Conservation (phyloP, 2,329 filamentous ascomycete genomes). For the Epichloe baconii region DNA sequence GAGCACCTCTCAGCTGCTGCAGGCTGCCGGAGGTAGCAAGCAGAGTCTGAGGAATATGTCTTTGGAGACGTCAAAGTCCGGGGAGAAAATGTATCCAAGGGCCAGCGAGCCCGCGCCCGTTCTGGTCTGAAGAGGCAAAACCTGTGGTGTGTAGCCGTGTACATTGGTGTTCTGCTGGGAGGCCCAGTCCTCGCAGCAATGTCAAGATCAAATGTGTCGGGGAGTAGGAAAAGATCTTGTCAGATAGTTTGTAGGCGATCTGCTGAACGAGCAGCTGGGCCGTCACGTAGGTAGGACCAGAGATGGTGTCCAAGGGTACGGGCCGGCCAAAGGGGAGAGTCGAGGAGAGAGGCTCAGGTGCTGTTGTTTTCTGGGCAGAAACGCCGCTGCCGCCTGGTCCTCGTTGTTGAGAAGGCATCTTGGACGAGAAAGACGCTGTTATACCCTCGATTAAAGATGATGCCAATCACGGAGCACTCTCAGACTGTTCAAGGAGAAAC, state of each 20-base stretch:
- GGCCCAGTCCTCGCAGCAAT: conserved; percentile 70
- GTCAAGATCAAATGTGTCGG: conserved; percentile 85
- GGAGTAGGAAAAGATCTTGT: conserved; percentile 96
- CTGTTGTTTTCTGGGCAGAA: conserved; percentile 10
- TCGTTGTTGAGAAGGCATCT: conserved; percentile 24
- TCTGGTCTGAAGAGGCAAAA: conserved; percentile 74
- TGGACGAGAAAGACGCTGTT: not conserved
- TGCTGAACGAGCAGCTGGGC: conserved; percentile 92
- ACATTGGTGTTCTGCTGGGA: conserved; percentile 59
- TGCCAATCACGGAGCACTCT: not conserved
- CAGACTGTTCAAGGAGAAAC: not conserved
- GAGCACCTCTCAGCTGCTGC: conserved; percentile 62
- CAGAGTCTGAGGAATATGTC: conserved; percentile 82
- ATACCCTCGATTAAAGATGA: not conserved
- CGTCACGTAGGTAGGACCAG: conserved; percentile 82
- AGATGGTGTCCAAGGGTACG: conserved; percentile 48
- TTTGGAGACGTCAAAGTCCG: conserved; percentile 88
- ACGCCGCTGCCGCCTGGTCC: conserved; percentile 23
- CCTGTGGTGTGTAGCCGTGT: conserved; percentile 64
- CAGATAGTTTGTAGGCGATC: conserved; percentile 85
- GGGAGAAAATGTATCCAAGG: conserved; percentile 93
- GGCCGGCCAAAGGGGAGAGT: conserved; percentile 44
- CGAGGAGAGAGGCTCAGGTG: conserved; percentile 32
- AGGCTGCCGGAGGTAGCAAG: conserved; percentile 77
- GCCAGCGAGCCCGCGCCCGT: conserved; percentile 83